These are phyloP conservation scores for Eremothecium gossypii DNA, from an alignment of 1,139 yeast genomes.

Conservation along the genomic window DNA sequence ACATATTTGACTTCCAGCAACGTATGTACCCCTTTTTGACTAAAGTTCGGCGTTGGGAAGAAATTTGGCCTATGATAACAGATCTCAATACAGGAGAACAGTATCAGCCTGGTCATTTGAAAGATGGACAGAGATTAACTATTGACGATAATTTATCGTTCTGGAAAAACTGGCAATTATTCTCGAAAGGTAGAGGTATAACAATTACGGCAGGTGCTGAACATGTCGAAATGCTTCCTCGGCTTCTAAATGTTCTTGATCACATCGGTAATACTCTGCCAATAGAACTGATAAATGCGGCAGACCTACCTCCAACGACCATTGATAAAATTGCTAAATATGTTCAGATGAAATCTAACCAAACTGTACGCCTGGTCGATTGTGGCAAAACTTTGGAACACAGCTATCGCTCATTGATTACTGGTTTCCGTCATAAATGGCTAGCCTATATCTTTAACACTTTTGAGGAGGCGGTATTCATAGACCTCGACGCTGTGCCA, in stretches of 20 bases:
- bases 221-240: constrained; percentile 8
- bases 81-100: not conserved
- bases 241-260: constrained; percentile 35
- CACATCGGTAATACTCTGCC: constrained; percentile 38
- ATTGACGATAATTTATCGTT: not conserved
- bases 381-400: constrained; percentile 20
- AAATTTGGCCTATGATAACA: too few relatives aligned
- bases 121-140: not conserved
- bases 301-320: constrained; percentile 19
- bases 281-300: constrained; percentile 37
- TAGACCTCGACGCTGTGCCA: constrained; percentile 44
- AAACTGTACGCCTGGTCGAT: not conserved
- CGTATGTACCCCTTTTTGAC: constrained; percentile 7
- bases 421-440: constrained; percentile 40
- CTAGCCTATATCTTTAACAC: constrained; percentile 40
- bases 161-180: constrained; percentile 8
- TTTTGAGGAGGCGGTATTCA: constrained; percentile 40
- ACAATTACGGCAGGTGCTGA: constrained; percentile 11
- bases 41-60: not conserved
- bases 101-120: not conserved
- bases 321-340: constrained; percentile 20
- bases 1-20: not conserved
- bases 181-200: constrained; percentile 12
- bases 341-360: constrained; percentile 25
- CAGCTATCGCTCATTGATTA: constrained; percentile 31